These are phyloP conservation scores for Amorphotheca resinae DNA, from an alignment of 495 filamentous ascomycete genomes.

Conservation along the genomic window DNA sequence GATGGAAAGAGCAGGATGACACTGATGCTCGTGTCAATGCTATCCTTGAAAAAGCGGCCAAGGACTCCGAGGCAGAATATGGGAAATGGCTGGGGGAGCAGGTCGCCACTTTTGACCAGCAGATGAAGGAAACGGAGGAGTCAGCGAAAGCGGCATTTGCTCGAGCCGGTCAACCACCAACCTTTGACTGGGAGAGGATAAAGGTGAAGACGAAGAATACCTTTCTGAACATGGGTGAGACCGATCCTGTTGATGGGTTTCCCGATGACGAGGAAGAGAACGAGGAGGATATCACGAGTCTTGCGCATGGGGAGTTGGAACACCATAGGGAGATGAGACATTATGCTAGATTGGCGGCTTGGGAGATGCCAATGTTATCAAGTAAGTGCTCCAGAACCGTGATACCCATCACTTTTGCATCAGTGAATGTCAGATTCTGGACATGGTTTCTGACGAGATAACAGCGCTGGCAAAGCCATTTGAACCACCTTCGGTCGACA, in stretches of 20 bases:
- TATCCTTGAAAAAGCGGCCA: neutral
- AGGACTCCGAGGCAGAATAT: constrained; percentile 3
- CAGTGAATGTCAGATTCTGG: neutral
- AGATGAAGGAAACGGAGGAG: neutral
- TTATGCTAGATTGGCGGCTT: constrained; percentile 75
- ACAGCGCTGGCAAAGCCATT: constrained; percentile 76
- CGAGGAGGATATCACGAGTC: constrained; percentile 64
- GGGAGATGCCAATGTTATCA: constrained; percentile 89
- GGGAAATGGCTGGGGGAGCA: neutral
- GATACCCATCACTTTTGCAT: too few species aligned
- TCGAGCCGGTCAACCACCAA: neutral
- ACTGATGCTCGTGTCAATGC: constrained; percentile 1
- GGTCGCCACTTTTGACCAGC: neutral
- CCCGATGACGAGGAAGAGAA: constrained; percentile 39
- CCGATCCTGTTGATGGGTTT: constrained; percentile 7
- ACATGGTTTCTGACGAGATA: constrained; percentile 1
- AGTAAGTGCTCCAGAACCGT: too few species aligned
- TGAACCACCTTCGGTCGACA: constrained; percentile 48
- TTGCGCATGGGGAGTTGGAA: constrained; percentile 78
- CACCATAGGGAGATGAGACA: constrained; percentile 80
- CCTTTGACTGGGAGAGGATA: constrained; percentile 8
- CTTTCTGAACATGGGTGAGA: constrained; percentile 38
- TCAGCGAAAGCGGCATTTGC: neutral
- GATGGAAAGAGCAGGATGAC: constrained; percentile 8
- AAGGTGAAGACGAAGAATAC: constrained; percentile 27